phyloP scores from a whole-genome alignment of 495 filamentous ascomycete genomes.

The Cairneyella variabilis region DNA sequence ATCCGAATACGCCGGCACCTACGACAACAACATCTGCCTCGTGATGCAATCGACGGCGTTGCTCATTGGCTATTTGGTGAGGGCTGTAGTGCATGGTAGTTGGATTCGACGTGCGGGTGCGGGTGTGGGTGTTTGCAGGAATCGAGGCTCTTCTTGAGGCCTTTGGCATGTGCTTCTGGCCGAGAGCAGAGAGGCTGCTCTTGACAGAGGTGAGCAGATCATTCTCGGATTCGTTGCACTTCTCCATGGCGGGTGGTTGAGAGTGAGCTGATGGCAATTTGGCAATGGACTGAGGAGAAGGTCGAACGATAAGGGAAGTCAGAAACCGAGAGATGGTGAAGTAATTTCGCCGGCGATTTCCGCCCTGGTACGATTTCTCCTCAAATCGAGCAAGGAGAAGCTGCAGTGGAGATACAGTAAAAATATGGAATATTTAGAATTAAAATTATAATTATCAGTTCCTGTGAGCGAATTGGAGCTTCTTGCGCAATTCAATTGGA shows the following conservation, averaged over 20 bases:
- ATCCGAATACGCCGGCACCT: constrained; percentile 86
- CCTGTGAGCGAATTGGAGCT: no score
- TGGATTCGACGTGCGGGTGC: neutral
- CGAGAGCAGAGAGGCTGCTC: neutral
- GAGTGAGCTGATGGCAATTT: constrained; percentile 21
- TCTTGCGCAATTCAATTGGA: no score
- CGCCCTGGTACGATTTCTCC: constrained; percentile 4
- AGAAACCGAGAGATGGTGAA: neutral
- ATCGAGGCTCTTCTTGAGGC: neutral
- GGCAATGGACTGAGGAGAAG: neutral
- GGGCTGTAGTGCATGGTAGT: constrained; percentile 10
- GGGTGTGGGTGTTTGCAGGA: neutral
- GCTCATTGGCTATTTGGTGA: constrained; percentile 11
- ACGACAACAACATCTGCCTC: constrained; percentile 81
- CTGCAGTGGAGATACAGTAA: no score
- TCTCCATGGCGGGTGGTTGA: neutral
- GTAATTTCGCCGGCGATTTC: constrained; percentile 3
- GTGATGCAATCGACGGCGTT: constrained; percentile 47
- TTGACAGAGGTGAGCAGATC: no score
- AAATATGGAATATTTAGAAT: no score
- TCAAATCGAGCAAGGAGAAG: neutral
- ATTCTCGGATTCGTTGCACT: neutral
- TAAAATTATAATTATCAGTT: no score
- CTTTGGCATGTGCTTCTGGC: neutral
- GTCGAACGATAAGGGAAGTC: neutral